Percentiles rank a stretch among this genome's conserved stretches.
Conservation (phyloP, 345 rosid genomes). For the Gossypium herbaceum region DNA sequence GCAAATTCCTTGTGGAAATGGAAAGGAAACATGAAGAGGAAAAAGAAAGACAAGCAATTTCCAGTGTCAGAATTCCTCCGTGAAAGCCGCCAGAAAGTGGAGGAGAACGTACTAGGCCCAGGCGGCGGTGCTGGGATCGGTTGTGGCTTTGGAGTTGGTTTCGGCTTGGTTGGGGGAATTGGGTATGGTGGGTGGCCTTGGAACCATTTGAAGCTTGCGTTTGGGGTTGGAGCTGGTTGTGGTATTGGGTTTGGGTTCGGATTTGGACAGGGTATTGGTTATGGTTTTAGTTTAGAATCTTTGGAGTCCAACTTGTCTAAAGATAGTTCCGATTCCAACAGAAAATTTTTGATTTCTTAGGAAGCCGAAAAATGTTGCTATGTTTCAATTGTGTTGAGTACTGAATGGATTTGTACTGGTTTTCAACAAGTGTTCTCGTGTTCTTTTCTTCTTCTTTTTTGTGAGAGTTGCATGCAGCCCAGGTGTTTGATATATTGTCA, state of each 20-base stretch:
- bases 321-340: constrained; percentile 8
- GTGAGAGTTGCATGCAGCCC: constrained; percentile 2
- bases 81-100: constrained; percentile 22
- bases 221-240: constrained; percentile 52
- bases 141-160: constrained; percentile 48
- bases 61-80: constrained; percentile 41
- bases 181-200: constrained; percentile 42
- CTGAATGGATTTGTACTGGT: neutral
- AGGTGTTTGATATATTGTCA: constrained; percentile 12
- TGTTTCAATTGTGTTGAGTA: neutral
- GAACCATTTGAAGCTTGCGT: constrained; percentile 36
- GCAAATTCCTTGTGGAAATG: constrained; percentile 30
- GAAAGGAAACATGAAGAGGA: constrained; percentile 16
- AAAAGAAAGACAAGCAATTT: constrained; percentile 26
- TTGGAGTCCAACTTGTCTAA: neutral
- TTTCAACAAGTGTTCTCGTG: neutral
- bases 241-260: constrained; percentile 55
- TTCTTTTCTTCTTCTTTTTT: neutral
- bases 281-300: constrained; percentile 38
- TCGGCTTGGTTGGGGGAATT: constrained; percentile 48
- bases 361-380: neutral
- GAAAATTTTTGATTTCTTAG: neutral
- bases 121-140: constrained; percentile 52
- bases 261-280: constrained; percentile 53
- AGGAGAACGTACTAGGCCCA: constrained; percentile 39